These are phyloP conservation scores for Russula griseocarnosa DNA, from an alignment of 768 basidiomycete genomes.

Conservation along the genomic window DNA sequence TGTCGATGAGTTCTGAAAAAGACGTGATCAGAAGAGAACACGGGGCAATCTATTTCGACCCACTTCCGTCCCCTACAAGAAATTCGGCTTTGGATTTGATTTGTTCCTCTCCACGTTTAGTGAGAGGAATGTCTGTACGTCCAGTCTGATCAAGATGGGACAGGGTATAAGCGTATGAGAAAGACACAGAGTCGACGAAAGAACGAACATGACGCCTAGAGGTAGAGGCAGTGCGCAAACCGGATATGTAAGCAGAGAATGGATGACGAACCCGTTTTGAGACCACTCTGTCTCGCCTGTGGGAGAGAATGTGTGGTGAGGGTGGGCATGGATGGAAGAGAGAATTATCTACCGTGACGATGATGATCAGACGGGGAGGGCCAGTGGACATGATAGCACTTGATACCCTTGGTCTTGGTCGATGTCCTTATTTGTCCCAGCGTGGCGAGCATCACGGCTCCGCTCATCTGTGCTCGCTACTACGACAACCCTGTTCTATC, in stretches of 20 bases:
- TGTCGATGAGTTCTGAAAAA: conserved; percentile 68
- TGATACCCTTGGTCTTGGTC: not conserved
- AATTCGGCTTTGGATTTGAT: conserved; percentile 58
- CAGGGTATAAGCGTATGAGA: conserved; percentile 15
- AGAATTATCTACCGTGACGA: conserved; percentile 44
- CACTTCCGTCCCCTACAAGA: conserved; percentile 76
- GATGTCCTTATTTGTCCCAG: conserved; percentile 26
- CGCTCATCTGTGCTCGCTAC: conserved; percentile 5
- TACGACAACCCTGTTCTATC: not conserved
- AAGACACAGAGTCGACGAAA: not conserved
- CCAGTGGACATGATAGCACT: conserved; percentile 10
- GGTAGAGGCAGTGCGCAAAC: not conserved
- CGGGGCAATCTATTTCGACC: conserved; percentile 34
- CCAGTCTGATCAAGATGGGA: conserved; percentile 60
- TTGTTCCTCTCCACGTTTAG: conserved; percentile 65
- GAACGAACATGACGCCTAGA: conserved; percentile 57
- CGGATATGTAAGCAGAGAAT: not conserved
- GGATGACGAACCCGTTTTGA: conserved; percentile 59
- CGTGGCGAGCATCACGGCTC: conserved; percentile 20
- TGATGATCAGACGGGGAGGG: conserved; percentile 51
- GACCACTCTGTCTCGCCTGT: conserved; percentile 95
- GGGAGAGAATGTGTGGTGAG: not conserved
- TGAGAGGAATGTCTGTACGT: conserved; percentile 82
- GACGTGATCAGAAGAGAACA: not conserved
- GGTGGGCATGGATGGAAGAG: not conserved